Conservation (phyloP, 106 monocot genomes). For the Iris macrosiphon region DNA sequence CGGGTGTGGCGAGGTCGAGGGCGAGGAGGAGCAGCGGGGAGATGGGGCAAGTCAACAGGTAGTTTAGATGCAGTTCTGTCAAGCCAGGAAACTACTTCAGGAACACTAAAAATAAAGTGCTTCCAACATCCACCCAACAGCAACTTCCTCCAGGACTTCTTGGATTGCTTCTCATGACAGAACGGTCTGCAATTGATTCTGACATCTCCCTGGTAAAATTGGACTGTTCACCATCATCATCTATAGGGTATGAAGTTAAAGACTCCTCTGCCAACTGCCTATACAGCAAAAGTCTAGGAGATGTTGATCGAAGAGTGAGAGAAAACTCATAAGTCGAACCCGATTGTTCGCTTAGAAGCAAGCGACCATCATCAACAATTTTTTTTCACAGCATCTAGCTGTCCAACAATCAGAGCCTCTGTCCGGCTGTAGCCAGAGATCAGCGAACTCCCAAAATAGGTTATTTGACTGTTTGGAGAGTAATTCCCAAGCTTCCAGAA, state of each 20-base stretch:
- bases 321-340: slow-evolving; percentile 74
- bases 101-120: slow-evolving; percentile 40
- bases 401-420: slow-evolving; percentile 44
- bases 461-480: slow-evolving; percentile 73
- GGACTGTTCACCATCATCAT: slow-evolving; percentile 10
- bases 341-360: slow-evolving; percentile 54
- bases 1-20: too few relatives aligned
- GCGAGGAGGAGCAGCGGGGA: too few relatives aligned
- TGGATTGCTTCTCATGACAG: neutral
- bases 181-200: slow-evolving; percentile 5
- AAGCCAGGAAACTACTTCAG: slow-evolving; percentile 56
- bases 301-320: slow-evolving; percentile 67
- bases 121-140: slow-evolving; percentile 91
- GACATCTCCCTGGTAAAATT: neutral
- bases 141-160: slow-evolving; percentile 37
- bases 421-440: slow-evolving; percentile 56
- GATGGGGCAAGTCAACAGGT: too few relatives aligned
- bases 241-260: slow-evolving; percentile 31
- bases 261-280: slow-evolving; percentile 82
- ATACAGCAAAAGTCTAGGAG: slow-evolving; percentile 75
- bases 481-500: slow-evolving; percentile 73
- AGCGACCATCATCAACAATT: slow-evolving; percentile 51
- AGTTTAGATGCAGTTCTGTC: slow-evolving; percentile 15
- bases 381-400: slow-evolving; percentile 61
- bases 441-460: slow-evolving; percentile 73